Evolutionary conservation across 441 rosid species (phyloP).

Genomic region (Populus tomentosa): DNA sequence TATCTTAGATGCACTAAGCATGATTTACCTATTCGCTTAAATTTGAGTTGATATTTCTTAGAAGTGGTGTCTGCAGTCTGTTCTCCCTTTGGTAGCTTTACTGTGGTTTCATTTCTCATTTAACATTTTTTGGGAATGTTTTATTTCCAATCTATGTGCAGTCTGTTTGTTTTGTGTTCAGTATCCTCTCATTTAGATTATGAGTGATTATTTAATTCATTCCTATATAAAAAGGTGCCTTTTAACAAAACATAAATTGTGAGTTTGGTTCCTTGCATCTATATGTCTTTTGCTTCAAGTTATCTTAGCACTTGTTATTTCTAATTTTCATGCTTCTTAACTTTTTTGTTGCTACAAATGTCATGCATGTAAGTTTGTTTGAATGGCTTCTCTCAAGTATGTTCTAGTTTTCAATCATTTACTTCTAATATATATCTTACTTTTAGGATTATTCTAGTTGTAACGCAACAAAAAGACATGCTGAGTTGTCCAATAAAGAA

Average conservation of each 20-base stretch:
- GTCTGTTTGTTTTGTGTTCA: background rate
- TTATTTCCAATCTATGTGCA: background rate
- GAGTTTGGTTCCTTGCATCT: constrained; percentile 2
- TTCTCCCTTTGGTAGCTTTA: background rate
- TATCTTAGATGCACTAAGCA: background rate
- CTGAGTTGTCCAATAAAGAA: background rate
- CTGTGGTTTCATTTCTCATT: background rate
- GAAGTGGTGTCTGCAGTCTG: background rate
- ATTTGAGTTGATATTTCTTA: background rate
- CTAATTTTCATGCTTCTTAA: background rate
- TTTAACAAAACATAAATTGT: background rate
- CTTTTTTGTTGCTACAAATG: background rate
- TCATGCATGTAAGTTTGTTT: background rate
- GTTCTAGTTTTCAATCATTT: constrained; percentile 5
- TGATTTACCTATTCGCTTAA: background rate
- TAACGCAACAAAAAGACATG: background rate
- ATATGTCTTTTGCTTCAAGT: constrained; percentile 1
- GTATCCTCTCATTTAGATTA: background rate
- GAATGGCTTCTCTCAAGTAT: background rate
- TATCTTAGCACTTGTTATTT: background rate
- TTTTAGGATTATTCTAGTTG: background rate
- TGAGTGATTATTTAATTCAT: background rate
- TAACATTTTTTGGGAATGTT: background rate
- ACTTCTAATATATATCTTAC: background rate
- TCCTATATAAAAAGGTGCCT: background rate